Base-by-base conservation (phyloP, 805 yeast species). In the Candida michaelii region DNA sequence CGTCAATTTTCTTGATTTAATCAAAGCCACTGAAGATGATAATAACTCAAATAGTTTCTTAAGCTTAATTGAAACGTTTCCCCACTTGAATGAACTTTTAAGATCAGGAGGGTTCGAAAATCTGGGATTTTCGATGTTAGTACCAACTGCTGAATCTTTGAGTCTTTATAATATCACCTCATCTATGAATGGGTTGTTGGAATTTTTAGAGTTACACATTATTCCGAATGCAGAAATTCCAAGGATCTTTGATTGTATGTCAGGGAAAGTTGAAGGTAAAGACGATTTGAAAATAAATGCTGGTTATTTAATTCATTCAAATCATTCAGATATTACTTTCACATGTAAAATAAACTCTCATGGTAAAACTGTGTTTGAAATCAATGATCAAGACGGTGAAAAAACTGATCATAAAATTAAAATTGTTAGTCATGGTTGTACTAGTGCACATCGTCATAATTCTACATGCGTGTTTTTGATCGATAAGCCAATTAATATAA, bases 101-200 rank as follows among this genome's bases (percentile, higher is more conserved):
- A 56, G 66, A 2, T 56, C 68, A 17, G 63, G 51, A 19, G 45
- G 27, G 2, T 23, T 37, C 2, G 39, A 27, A 5, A 39, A 43
- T 7, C 58, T 19, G 60, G 43, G 30, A 3, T 68, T 53, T 42
- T 86, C 97, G 0, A 59, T 89, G n/a, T 60, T 90, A 18, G 75
- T 89, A 0, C 97, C 98, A 0, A 73, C 83, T 0, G 63, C 77
- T 2, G 72, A 73, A 13, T 78, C 89, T 0, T 58, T 89, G 45
- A 51, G 57, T 8, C 63, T 71, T 46, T 79, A 72, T 27, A 83
- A 79, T 50, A 71, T 76, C 40, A 73, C 78, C 19, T 53, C 64
- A 4, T 63, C 62, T 23, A 66, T 67, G 34, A 58, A 63, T 1
- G 66, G 71, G 13, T 59, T 88, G 24, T 69, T 69, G 31, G 73